These are phyloP conservation scores for Colletotrichum sp. DNA, from an alignment of 2,329 filamentous ascomycete genomes.

Conservation along the genomic window DNA sequence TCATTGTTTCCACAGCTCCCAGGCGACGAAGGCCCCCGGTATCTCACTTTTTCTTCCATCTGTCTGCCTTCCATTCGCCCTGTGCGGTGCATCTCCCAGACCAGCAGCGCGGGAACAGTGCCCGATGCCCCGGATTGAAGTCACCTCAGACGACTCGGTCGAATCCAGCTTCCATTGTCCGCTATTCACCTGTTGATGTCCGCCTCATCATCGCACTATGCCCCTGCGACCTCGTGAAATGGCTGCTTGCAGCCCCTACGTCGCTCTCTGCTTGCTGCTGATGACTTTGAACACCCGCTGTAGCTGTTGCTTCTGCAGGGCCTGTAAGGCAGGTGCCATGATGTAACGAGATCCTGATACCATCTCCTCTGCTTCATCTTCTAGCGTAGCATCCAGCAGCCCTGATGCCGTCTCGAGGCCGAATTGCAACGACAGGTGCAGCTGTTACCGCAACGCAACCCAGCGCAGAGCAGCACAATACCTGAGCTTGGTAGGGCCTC, in stretches of 20 bases:
- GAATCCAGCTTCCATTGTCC: neutral
- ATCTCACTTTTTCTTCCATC: neutral
- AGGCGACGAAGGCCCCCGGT: neutral
- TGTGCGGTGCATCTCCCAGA: neutral
- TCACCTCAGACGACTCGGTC: neutral
- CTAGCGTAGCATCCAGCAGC: neutral
- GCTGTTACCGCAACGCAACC: neutral
- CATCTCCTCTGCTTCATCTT: neutral
- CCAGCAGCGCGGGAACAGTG: neutral
- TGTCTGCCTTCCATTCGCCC: neutral
- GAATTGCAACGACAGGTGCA: neutral
- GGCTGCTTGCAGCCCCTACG: neutral
- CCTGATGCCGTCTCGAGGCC: neutral
- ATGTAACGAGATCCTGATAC: neutral
- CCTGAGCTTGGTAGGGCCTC: neutral
- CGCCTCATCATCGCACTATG: neutral
- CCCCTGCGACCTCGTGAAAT: neutral
- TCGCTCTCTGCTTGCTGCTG: neutral
- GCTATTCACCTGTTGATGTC: neutral
- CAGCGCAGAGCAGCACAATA: neutral
- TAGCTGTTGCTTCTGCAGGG: neutral
- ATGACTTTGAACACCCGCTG: neutral
- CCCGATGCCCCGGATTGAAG: neutral
- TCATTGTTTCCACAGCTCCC: neutral
- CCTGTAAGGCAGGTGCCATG: neutral